A percentile compares a stretch with the other conserved stretches of the same genome.
Evolutionary conservation across 176 grass and related monocot species (phyloP).

Genomic region (Canna indica): DNA sequence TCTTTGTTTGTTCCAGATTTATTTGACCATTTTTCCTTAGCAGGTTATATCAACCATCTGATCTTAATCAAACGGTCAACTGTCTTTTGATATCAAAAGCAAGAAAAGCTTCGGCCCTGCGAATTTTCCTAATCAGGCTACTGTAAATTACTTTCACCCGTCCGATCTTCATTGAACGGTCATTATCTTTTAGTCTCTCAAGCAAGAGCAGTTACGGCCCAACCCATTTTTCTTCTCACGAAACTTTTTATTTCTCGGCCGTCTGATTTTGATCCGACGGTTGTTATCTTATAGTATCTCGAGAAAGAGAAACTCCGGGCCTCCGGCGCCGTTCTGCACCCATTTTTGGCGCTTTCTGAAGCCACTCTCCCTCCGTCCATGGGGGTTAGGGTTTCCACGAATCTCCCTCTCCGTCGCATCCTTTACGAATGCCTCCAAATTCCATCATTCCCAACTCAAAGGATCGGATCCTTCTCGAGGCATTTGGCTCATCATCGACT

Average conservation of each 20-base stretch:
- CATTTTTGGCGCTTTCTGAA: background rate
- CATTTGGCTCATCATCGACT: background rate
- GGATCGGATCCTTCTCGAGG: constrained; percentile 6
- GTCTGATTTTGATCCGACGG: too few relatives aligned
- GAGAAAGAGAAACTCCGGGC: too few relatives aligned
- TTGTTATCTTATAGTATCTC: too few relatives aligned
- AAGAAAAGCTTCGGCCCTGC: too few relatives aligned
- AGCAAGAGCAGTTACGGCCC: background rate
- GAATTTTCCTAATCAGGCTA: too few relatives aligned
- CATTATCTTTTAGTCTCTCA: background rate
- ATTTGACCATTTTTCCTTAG: background rate
- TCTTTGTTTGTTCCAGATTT: background rate
- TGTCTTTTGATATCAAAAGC: too few relatives aligned
- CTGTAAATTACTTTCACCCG: background rate
- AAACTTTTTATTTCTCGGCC: too few relatives aligned
- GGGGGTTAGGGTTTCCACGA: constrained; percentile 27
- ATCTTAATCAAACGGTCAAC: too few relatives aligned
- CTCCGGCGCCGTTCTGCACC: too few relatives aligned
- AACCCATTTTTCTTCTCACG: background rate
- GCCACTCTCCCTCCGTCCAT: background rate
- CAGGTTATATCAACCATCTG: background rate
- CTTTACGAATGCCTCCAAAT: background rate
- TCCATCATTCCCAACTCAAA: background rate
- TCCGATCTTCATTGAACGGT: background rate
- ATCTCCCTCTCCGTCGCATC: constrained; percentile 17